Evolutionary conservation across 2,329 filamentous ascomycete species (phyloP), one percentile per base, ranked within the genome.

Genomic region (Gremmenia infestans): DNA sequence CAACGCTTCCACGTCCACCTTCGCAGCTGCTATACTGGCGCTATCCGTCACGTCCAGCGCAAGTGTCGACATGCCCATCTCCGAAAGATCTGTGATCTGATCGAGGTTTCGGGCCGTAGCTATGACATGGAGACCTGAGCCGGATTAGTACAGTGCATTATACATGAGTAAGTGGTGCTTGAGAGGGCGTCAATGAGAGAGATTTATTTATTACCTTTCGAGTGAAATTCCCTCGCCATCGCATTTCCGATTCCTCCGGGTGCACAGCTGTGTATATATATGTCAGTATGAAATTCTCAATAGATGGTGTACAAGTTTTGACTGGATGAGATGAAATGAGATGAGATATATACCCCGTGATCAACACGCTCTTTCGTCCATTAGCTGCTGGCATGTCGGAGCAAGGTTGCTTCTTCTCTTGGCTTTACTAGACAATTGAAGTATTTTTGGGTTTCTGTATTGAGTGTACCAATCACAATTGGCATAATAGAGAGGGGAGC

Each of bases 201-300:
- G 28, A 5, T 17, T 2, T 9, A 11, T 7, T 7, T 39, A 17
- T 32, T 17, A 59, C 73, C 74, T 25, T 65, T 63, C 1, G 61
- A 53, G 56, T 73, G 71, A 55, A 76, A 73, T 42, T 72, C 72
- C 17, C 64, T 59, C 2, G 73, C 73, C 2, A 77, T 68, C 32
- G 72, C 70, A 46, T 73, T 68, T 15, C 74, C 74, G 19, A 76
- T 70, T 25, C 74, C 72, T 5, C 72, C 73, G 2, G 55, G 50
- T 15, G 64, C 59, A 48, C 65, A 67, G 12, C 65, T 68, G 43
- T 4, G 17, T 36, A 15, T 5, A 36, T 48, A 4, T 48, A 59
- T 8, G 28, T 32, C 9, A 32, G 28, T 11, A 15, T n/a, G 12
- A 42, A 5, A 6, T 15, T 19, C 12, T 40, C 14, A n/a, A n/a